Evolutionary conservation across 148 eudicot species (phyloP), one percentile per base, ranked within the genome.

Genomic region (Amaranthus hypochondriacus): DNA sequence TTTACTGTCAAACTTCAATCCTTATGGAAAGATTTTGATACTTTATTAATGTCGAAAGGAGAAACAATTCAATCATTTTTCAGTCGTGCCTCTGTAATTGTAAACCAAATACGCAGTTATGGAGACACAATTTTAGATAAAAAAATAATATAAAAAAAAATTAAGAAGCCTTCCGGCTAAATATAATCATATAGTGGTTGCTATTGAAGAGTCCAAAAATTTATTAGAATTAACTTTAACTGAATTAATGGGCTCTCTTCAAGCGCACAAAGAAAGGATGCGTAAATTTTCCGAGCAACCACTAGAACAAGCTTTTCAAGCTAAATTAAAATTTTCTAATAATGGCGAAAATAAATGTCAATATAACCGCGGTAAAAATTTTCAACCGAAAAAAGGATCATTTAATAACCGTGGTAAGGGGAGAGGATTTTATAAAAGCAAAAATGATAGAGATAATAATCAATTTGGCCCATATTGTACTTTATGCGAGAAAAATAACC

Each of bases 221-320:
- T 61, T 72, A 59, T n/a, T 2, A 14, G n/a, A 42, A 11, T 3
- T 59, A 2, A 48, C 44, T 4, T 47, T 72, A 18, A 47, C 8
- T 48, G 56, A 72, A 48, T 48, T 60, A 59, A 48, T 61, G 7
- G 42, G 66, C 5, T 72, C 75, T n/a, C 56, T 59, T 10, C 66
- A 60, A 72, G 66, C 47, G 6, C 75, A 59, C 21, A 47, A 60
- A 28, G 54, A 72, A 18, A 59, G 56, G 60, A 72, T 72, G 75
- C 12, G 21, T 21, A 60, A n/a, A 59, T 48, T 59, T 48, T n/a
- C 5, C 4, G 53, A 59, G 5, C 55, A 72, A 3, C 67, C 74
- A 44, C 5, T 56, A 56, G 56, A 47, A 56, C 64, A 44, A 58
- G 65, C 43, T 3, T 71, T 71, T 60, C 55, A 72, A 21, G 43